Percentiles rank a stretch among this genome's conserved stretches.
phyloP scores from a whole-genome alignment of 441 rosid species.

The Jatropha podagrica region DNA sequence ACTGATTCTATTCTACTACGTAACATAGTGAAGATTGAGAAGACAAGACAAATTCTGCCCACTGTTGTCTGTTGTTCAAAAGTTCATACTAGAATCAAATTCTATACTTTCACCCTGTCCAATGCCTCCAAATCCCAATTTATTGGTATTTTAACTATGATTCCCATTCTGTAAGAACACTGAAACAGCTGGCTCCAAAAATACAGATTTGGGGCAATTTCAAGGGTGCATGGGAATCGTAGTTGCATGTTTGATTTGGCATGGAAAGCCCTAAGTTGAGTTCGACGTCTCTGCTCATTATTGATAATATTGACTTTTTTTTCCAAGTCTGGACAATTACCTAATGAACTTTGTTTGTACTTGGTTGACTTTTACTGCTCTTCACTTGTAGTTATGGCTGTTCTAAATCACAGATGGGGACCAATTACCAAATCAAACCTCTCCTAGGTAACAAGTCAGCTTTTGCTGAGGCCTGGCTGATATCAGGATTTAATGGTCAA shows the following conservation, averaged over 20 bases:
- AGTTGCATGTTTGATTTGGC: conserved; percentile 11
- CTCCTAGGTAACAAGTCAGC: not conserved
- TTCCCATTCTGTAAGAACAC: not conserved
- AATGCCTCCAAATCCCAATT: not conserved
- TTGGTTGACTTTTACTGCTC: conserved; percentile 1
- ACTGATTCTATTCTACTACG: not conserved
- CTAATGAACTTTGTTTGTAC: not conserved
- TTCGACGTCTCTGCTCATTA: not conserved
- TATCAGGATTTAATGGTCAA: not conserved
- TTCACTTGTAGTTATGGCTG: not conserved
- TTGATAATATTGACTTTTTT: conserved; percentile 2
- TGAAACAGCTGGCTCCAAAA: not conserved
- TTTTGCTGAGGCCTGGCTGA: conserved; percentile 5
- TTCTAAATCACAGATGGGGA: not conserved
- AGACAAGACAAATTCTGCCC: conserved; percentile 8
- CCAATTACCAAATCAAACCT: conserved; percentile 12
- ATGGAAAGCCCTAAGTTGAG: not conserved
- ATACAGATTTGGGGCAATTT: not conserved
- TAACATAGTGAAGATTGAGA: not conserved
- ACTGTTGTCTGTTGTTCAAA: not conserved
- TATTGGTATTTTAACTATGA: not conserved
- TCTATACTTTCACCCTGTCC: not conserved
- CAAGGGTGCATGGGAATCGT: not conserved
- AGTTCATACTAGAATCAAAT: not conserved
- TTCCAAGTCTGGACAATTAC: not conserved